Percentiles rank a stretch among this genome's conserved stretches.
Conservation (phyloP, 2,329 filamentous ascomycete species). For the Ophiostoma montium region DNA sequence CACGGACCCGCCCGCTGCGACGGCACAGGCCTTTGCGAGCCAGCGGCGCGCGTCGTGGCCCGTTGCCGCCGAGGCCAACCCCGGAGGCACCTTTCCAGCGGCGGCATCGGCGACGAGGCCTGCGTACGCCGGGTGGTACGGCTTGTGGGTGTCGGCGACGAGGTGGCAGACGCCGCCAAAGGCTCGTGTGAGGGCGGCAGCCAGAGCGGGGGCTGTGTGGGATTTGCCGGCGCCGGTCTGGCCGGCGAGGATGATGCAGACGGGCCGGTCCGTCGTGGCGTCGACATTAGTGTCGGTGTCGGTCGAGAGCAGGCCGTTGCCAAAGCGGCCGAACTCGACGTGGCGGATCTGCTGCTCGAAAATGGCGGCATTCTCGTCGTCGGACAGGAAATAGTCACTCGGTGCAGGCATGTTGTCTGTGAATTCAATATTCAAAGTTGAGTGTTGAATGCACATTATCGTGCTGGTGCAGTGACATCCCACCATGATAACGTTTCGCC, state of each 20-base stretch:
- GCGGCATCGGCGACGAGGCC: constrained; percentile 15
- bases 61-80: constrained; percentile 25
- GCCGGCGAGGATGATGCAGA: constrained; percentile 30
- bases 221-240: constrained; percentile 36
- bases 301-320: no score
- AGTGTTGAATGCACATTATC: no score
- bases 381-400: constrained; percentile 7
- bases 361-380: constrained; percentile 16
- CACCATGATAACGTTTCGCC: no score
- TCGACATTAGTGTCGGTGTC: neutral
- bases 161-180: constrained; percentile 22
- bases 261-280: constrained; percentile 14
- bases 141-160: constrained; percentile 35
- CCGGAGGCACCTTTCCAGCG: constrained; percentile 15
- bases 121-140: constrained; percentile 29
- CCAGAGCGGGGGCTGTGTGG: constrained; percentile 26
- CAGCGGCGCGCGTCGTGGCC: constrained; percentile 28
- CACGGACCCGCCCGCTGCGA: constrained; percentile 15
- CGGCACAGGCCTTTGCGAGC: constrained; percentile 26
- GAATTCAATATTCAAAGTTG: neutral
- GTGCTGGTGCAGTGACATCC: neutral
- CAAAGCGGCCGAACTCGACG: constrained; percentile 11
- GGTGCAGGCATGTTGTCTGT: neutral
- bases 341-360: constrained; percentile 16
- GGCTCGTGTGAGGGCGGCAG: constrained; percentile 18